phyloP scores from a whole-genome alignment of 257 asterid genomes.

The Catharanthus roseus region DNA sequence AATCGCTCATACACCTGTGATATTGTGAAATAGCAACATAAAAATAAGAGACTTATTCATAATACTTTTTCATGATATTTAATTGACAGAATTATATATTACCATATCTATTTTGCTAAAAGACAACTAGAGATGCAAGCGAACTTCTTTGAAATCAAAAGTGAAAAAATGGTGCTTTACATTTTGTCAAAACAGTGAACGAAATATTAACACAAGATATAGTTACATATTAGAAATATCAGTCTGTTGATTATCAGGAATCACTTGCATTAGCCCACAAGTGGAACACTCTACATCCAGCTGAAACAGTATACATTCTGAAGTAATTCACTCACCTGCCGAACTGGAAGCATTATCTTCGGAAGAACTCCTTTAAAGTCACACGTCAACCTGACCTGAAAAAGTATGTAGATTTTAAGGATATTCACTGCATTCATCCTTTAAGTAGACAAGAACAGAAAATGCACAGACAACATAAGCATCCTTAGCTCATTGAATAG shows the following conservation, averaged over 20 bases:
- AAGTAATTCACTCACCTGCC: conserved; percentile 46
- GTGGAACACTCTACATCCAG: neutral
- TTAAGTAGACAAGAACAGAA: neutral
- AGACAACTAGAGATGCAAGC: neutral
- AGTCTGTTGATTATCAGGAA: neutral
- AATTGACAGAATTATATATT: neutral
- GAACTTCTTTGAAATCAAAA: neutral
- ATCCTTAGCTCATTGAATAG: neutral
- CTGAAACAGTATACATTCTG: neutral
- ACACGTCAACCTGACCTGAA: conserved; percentile 79
- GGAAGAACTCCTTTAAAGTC: conserved; percentile 76
- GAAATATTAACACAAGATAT: neutral
- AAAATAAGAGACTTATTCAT: neutral
- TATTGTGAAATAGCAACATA: conserved; percentile 9
- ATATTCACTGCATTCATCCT: neutral
- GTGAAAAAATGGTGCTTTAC: neutral
- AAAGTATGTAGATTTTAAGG: conserved; percentile 6
- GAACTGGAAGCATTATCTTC: conserved; percentile 61
- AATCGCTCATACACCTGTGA: conserved; percentile 76
- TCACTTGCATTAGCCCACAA: no score
- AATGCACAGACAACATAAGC: neutral
- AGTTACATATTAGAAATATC: neutral
- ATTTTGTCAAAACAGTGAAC: neutral
- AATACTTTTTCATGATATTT: neutral
- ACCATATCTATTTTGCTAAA: neutral